Conservation (phyloP, 345 rosid species). For the Raphanus sativus region DNA sequence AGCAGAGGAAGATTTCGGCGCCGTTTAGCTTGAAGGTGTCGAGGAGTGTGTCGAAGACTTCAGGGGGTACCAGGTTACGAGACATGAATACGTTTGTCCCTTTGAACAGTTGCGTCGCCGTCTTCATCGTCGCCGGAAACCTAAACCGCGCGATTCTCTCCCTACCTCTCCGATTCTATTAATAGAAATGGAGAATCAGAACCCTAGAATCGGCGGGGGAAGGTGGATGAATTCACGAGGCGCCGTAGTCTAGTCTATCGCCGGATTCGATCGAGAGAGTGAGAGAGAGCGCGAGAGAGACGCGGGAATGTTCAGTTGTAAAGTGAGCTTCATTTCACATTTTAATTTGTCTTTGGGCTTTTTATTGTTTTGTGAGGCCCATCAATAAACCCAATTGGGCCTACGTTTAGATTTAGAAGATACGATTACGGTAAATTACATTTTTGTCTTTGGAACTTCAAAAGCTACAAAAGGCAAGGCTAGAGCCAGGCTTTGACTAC, state of each 20-base stretch:
- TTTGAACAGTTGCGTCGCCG: conserved; percentile 54
- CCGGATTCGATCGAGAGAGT: background rate
- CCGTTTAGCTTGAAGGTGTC: conserved; percentile 84
- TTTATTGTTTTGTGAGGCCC: background rate
- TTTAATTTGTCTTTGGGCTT: background rate
- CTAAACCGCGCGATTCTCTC: background rate
- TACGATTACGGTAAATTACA: background rate
- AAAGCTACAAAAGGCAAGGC: background rate
- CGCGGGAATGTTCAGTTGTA: background rate
- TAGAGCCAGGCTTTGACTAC: background rate
- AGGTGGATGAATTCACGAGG: background rate
- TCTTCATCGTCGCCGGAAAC: conserved; percentile 51
- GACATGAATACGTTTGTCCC: conserved; percentile 82
- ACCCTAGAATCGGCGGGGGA: background rate
- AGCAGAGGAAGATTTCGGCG: conserved; percentile 82
- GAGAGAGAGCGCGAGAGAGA: background rate
- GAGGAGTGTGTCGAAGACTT: conserved; percentile 76
- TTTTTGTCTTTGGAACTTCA: background rate
- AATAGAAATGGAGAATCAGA: background rate
- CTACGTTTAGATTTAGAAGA: background rate
- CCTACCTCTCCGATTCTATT: background rate
- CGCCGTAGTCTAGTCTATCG: background rate
- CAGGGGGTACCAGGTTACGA: conserved; percentile 83
- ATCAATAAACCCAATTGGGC: background rate
- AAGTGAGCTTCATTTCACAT: background rate